These are phyloP conservation scores for Mortierella sp. DNA, from an alignment of 371 early-diverging fungal genomes.

Conservation along the genomic window DNA sequence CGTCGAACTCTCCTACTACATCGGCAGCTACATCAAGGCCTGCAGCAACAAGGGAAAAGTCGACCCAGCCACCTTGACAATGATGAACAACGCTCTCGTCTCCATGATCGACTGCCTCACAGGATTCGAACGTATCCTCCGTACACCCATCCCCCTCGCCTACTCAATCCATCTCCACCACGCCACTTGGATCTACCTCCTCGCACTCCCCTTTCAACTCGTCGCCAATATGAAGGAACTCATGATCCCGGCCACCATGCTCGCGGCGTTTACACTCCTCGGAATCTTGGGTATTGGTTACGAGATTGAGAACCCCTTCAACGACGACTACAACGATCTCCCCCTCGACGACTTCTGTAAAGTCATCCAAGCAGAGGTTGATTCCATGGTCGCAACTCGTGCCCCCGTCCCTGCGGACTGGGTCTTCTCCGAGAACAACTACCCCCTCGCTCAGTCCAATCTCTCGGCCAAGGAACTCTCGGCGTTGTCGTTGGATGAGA, in stretches of 20 bases:
- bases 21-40: slow-evolving; percentile 59
- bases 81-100: slow-evolving; percentile 56
- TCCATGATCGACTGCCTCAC: slow-evolving; percentile 62
- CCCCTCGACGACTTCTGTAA: slow-evolving; percentile 60
- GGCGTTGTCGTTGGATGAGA: slow-evolving; percentile 30
- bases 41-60: slow-evolving; percentile 42
- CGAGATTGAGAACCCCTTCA: slow-evolving; percentile 85
- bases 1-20: slow-evolving; percentile 61
- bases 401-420: slow-evolving; percentile 54
- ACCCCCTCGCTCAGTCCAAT: slow-evolving; percentile 29
- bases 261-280: slow-evolving; percentile 78
- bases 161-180: slow-evolving; percentile 86
- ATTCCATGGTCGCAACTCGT: slow-evolving; percentile 42
- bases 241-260: slow-evolving; percentile 62
- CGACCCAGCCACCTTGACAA: slow-evolving; percentile 54
- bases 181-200: slow-evolving; percentile 76
- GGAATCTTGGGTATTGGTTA: slow-evolving; percentile 82
- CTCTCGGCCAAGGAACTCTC: slow-evolving; percentile 48
- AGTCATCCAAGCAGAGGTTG: slow-evolving; percentile 55
- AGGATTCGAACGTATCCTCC: slow-evolving; percentile 82
- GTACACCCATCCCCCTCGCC: slow-evolving; percentile 88
- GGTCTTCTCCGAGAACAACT: slow-evolving; percentile 50
- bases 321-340: slow-evolving; percentile 76
- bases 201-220: slow-evolving; percentile 80
- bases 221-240: slow-evolving; percentile 54